These are phyloP conservation scores for Cladophialophora psammophila DNA, from an alignment of 2,329 filamentous ascomycete species.

Conservation along the genomic window DNA sequence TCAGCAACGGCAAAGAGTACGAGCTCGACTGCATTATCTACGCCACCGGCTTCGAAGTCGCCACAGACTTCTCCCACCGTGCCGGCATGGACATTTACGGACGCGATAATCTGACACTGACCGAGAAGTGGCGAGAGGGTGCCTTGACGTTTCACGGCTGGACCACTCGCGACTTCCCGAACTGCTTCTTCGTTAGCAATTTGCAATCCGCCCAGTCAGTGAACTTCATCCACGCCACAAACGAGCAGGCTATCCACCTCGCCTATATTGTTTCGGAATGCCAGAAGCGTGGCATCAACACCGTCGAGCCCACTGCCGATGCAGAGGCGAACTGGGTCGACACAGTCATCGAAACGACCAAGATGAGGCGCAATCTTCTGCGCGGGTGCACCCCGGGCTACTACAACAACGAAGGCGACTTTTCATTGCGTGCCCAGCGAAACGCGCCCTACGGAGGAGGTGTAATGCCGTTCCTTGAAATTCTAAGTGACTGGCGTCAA, in stretches of 20 bases:
- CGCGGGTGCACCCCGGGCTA: conserved; percentile 35
- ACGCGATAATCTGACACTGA: conserved; percentile 38
- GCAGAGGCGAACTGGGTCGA: conserved; percentile 33
- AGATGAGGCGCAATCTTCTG: conserved; percentile 20
- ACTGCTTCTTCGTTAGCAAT: conserved; percentile 32
- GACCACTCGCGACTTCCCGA: conserved; percentile 32
- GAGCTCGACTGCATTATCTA: conserved; percentile 57
- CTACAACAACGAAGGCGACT: conserved; percentile 34
- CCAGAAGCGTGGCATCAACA: conserved; percentile 21
- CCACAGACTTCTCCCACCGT: conserved; percentile 27
- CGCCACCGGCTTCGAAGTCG: conserved; percentile 53
- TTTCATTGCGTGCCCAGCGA: not conserved
- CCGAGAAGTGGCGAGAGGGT: conserved; percentile 41
- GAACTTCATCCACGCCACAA: conserved; percentile 34
- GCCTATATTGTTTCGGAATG: conserved; percentile 32
- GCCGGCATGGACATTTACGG: conserved; percentile 43
- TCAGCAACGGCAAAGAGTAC: conserved; percentile 58
- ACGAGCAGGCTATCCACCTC: conserved; percentile 32
- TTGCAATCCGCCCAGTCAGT: conserved; percentile 33
- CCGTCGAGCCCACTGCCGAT: conserved; percentile 31
- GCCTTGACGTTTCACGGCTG: conserved; percentile 32
- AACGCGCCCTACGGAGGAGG: conserved; percentile 33
- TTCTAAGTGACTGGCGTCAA: conserved; percentile 31
- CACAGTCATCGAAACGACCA: conserved; percentile 22
- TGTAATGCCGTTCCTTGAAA: conserved; percentile 23